Conservation (phyloP, 371 early-diverging fungal species). For the Thermomucor indicae-seudaticae region DNA sequence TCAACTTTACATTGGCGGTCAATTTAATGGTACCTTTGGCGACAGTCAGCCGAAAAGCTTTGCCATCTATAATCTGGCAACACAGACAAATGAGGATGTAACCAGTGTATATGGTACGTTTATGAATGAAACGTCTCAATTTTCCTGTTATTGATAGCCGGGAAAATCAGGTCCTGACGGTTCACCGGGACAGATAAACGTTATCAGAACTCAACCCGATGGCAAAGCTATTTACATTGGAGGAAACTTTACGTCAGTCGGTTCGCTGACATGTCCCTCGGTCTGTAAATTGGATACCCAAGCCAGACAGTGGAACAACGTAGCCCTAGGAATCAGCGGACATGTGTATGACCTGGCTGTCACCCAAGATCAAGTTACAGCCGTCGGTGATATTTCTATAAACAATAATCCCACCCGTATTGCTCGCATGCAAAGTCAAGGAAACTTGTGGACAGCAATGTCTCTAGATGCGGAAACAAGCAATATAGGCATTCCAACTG, state of each 20-base stretch:
- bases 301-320: constrained; percentile 31
- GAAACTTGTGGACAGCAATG: constrained; percentile 25
- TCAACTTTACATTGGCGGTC: constrained; percentile 28
- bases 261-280: constrained; percentile 24
- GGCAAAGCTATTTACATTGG: constrained; percentile 43
- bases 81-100: constrained; percentile 7
- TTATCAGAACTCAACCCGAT: constrained; percentile 32
- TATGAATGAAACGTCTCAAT: neutral
- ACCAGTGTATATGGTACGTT: constrained; percentile 20
- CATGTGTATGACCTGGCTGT: constrained; percentile 9
- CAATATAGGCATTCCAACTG: constrained; percentile 18
- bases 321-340: constrained; percentile 14
- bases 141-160: neutral
- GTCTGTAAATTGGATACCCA: constrained; percentile 35
- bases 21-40: constrained; percentile 17
- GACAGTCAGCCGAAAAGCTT: constrained; percentile 16
- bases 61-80: constrained; percentile 23
- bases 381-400: constrained; percentile 18
- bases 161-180: constrained; percentile 4
- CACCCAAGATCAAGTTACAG: constrained; percentile 7
- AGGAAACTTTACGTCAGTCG: constrained; percentile 46
- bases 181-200: constrained; percentile 29
- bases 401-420: constrained; percentile 22
- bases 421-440: constrained; percentile 21
- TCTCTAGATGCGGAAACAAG: constrained; percentile 7